phyloP scores from a whole-genome alignment of 495 filamentous ascomycete genomes.

The Glonium stellatum region DNA sequence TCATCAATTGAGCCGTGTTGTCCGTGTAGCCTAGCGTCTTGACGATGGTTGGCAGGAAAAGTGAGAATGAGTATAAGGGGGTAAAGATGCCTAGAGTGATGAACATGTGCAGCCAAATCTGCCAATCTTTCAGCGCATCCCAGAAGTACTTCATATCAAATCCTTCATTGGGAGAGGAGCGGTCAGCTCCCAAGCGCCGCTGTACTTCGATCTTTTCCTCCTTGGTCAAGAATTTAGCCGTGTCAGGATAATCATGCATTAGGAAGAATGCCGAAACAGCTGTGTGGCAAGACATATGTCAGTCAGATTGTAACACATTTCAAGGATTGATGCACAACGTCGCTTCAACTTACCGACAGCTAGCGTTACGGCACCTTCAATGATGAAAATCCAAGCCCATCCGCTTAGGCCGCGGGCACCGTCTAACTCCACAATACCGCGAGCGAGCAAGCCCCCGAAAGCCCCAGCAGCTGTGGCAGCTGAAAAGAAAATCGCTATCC shows the following conservation, averaged over 20 bases:
- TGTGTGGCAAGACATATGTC: slow-evolving; percentile 13
- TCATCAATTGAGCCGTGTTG: slow-evolving; percentile 70
- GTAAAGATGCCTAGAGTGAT: slow-evolving; percentile 39
- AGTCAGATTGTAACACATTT: slow-evolving; percentile 1
- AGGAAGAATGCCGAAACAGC: slow-evolving; percentile 26
- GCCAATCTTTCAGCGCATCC: slow-evolving; percentile 26
- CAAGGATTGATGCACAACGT: slow-evolving; percentile 4
- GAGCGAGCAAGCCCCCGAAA: slow-evolving; percentile 31
- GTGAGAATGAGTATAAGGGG: slow-evolving; percentile 69
- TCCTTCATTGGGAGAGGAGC: slow-evolving; percentile 21
- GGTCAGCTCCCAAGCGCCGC: slow-evolving; percentile 27
- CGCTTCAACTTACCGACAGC: slow-evolving; percentile 24
- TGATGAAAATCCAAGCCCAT: slow-evolving; percentile 34
- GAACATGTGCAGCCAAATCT: slow-evolving; percentile 30
- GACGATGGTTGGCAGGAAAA: slow-evolving; percentile 88
- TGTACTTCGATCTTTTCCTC: slow-evolving; percentile 25
- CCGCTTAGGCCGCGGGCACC: slow-evolving; percentile 16
- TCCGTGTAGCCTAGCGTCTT: slow-evolving; percentile 59
- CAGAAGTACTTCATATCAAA: slow-evolving; percentile 23
- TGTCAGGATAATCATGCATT: slow-evolving; percentile 31
- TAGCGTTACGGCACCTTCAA: slow-evolving; percentile 31
- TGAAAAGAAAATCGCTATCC: slow-evolving; percentile 34
- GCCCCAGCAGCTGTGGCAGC: slow-evolving; percentile 43
- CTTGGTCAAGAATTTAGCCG: slow-evolving; percentile 25
- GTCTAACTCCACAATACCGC: slow-evolving; percentile 26